Evolutionary conservation across 768 basidiomycete genomes (phyloP).

Genomic region (Rhodotorula paludigena): DNA sequence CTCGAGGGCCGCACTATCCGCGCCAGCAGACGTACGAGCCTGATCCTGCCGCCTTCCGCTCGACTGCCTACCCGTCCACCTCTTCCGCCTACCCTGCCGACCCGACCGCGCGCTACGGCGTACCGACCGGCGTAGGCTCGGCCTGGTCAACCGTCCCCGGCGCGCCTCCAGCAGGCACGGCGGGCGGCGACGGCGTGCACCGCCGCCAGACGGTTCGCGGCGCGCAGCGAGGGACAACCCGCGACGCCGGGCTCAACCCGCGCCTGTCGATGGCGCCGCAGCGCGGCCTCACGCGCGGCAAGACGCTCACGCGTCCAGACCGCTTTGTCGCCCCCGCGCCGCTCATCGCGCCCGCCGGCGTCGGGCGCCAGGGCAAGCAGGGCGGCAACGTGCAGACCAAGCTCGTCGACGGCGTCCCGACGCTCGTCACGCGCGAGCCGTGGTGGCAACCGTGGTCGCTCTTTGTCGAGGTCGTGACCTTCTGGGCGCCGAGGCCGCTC

Average conservation of each 20-base stretch:
- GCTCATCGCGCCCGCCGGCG: slow-evolving; percentile 75
- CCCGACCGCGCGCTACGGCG: slow-evolving; percentile 4
- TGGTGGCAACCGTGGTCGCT: slow-evolving; percentile 64
- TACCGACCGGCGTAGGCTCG: neutral
- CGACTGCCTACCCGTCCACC: slow-evolving; percentile 18
- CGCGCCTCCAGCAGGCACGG: neutral
- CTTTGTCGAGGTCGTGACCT: slow-evolving; percentile 72
- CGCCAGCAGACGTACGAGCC: slow-evolving; percentile 22
- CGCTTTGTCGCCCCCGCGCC: slow-evolving; percentile 88
- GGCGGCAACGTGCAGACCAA: slow-evolving; percentile 30
- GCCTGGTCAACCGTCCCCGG: neutral
- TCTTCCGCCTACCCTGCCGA: slow-evolving; percentile 1
- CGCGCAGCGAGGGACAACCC: slow-evolving; percentile 29
- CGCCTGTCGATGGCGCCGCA: neutral
- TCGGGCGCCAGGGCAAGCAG: slow-evolving; percentile 36
- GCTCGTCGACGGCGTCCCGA: slow-evolving; percentile 39
- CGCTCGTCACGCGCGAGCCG: slow-evolving; percentile 32
- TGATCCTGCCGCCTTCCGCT: slow-evolving; percentile 21
- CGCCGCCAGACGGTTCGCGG: slow-evolving; percentile 33
- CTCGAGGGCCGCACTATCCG: slow-evolving; percentile 10
- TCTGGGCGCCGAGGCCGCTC: slow-evolving; percentile 80
- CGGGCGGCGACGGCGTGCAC: slow-evolving; percentile 2
- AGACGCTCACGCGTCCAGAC: slow-evolving; percentile 95
- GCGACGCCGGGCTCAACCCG: slow-evolving; percentile 27
- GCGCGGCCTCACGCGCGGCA: slow-evolving; percentile 47